Evolutionary conservation across 257 asterid species (phyloP).

Genomic region (Coffea canephora): DNA sequence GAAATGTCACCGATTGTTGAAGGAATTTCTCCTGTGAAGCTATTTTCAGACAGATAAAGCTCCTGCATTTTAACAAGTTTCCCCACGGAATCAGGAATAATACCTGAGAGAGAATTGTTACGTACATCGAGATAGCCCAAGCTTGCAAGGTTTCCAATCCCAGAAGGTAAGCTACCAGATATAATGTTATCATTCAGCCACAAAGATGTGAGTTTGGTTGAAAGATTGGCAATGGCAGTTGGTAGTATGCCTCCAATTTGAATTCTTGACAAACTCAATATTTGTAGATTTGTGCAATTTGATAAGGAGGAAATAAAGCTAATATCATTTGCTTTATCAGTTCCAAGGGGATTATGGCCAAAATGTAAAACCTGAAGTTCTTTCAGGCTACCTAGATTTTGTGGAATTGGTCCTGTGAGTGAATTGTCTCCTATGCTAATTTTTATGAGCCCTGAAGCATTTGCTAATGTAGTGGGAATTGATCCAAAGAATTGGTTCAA

Average conservation of each 20-base stretch:
- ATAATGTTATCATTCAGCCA: slow-evolving; percentile 28
- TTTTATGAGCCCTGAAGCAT: slow-evolving; percentile 17
- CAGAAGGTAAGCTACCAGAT: slow-evolving; percentile 28
- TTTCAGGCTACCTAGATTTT: slow-evolving; percentile 20
- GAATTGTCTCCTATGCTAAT: slow-evolving; percentile 17
- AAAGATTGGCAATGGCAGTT: slow-evolving; percentile 31
- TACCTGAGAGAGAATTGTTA: too few species aligned
- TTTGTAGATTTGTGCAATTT: slow-evolving; percentile 29
- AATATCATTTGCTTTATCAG: slow-evolving; percentile 19
- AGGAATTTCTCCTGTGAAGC: too few species aligned
- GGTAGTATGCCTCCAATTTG: slow-evolving; percentile 32
- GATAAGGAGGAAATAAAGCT: slow-evolving; percentile 31
- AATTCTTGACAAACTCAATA: slow-evolving; percentile 18
- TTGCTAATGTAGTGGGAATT: slow-evolving; percentile 22
- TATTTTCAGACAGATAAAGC: too few species aligned
- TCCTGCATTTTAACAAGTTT: too few species aligned
- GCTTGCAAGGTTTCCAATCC: slow-evolving; percentile 25
- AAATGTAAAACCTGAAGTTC: slow-evolving; percentile 16
- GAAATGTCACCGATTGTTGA: too few species aligned
- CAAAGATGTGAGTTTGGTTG: slow-evolving; percentile 21
- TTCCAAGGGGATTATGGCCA: slow-evolving; percentile 31
- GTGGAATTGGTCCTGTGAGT: slow-evolving; percentile 23
- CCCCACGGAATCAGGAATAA: too few species aligned
- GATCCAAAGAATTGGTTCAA: slow-evolving; percentile 18
- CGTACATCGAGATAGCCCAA: too few species aligned